phyloP scores from a whole-genome alignment of 306 rosid genomes.

The Gastrolobium bilobum region DNA sequence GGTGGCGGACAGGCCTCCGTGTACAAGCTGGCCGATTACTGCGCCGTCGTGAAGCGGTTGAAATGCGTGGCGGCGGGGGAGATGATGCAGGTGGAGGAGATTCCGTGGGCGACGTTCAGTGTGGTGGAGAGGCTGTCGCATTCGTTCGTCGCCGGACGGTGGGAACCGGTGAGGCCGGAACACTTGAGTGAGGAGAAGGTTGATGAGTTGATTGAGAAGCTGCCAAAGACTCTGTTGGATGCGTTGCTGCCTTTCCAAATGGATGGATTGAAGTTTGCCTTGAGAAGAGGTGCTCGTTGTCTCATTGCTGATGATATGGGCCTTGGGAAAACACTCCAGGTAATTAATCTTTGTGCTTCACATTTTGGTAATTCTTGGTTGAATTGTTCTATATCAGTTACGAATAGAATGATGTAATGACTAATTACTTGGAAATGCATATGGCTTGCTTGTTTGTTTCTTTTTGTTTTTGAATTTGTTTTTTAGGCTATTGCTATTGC shows the following conservation, averaged over 20 bases:
- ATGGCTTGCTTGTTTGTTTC: not conserved
- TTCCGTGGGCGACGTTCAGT: conserved; percentile 82
- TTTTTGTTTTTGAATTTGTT: not conserved
- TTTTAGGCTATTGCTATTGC: conserved; percentile 93
- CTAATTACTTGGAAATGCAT: not conserved
- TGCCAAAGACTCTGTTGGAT: conserved; percentile 66
- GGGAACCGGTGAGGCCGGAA: conserved; percentile 83
- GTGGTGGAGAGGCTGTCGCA: conserved; percentile 78
- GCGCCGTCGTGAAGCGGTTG: conserved; percentile 61
- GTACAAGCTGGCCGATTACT: conserved; percentile 68
- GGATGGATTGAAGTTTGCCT: conserved; percentile 82
- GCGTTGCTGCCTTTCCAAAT: conserved; percentile 83
- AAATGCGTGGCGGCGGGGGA: conserved; percentile 57
- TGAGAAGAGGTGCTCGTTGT: conserved; percentile 91
- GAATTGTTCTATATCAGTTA: not conserved
- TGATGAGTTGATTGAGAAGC: conserved; percentile 65
- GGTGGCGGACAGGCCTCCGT: conserved; percentile 76
- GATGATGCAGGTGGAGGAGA: conserved; percentile 71
- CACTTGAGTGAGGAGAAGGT: conserved; percentile 78
- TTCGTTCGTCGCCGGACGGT: conserved; percentile 57
- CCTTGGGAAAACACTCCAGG: conserved; percentile 97
- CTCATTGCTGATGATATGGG: conserved; percentile 98
- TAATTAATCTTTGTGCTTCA: conserved; percentile 33
- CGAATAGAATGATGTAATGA: conserved; percentile 17
- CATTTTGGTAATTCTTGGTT: not conserved